Evolutionary conservation across 805 yeast genomes (phyloP).

Genomic region (Lipomyces kockii): DNA sequence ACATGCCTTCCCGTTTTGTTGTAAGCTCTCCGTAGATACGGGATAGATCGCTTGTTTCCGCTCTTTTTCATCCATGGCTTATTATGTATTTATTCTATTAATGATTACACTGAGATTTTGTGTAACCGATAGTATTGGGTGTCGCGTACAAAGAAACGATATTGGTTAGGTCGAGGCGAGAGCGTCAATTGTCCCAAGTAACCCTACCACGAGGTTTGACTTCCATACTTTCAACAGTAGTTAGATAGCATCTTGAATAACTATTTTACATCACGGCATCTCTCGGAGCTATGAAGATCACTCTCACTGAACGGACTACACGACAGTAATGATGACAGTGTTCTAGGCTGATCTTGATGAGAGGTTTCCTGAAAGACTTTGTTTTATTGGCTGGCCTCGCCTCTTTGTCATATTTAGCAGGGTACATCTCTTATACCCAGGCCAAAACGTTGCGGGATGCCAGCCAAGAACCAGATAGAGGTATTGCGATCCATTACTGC

Average conservation of each 20-base stretch:
- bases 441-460: neutral
- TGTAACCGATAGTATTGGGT: no score
- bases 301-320: neutral
- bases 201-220: no score
- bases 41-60: conserved; percentile 25
- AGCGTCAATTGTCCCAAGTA: neutral
- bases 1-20: conserved; percentile 27
- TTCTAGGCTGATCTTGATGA: neutral
- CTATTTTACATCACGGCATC: no score
- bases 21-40: conserved; percentile 27
- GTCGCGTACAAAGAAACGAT: neutral
- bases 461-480: neutral
- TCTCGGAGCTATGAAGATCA: no score
- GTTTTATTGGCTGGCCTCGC: neutral
- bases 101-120: neutral
- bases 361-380: neutral
- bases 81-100: neutral
- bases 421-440: neutral
- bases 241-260: no score
- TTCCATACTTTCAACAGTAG: no score
- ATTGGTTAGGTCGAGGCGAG: neutral
- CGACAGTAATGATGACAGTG: neutral
- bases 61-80: conserved; percentile 28
- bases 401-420: neutral
- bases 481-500: neutral